Evolutionary conservation across 441 rosid species (phyloP), one percentile per base, ranked within the genome.

Genomic region (Codiaeum variegatum): DNA sequence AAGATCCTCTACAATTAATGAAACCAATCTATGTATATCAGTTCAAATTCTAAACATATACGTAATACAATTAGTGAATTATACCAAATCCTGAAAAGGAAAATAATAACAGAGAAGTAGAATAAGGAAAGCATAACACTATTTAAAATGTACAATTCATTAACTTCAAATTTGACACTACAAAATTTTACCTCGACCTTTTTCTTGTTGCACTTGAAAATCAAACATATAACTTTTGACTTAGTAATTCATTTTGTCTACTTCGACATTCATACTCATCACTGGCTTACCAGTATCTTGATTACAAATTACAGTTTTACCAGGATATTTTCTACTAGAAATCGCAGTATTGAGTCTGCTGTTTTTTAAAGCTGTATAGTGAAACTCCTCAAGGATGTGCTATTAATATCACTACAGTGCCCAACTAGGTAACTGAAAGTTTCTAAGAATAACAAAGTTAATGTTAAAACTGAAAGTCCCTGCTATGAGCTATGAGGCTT

Each of bases 1-100:
- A 72, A 55, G 60, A 34, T 63, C 81, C 71, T 49, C 70, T 69
- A 42, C 69, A 73, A 70, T 61, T 71, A 54, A 49, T 12, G 32
- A 49, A 73, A 46, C 51, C 67, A 31, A 28, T 68, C 72, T 16
- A 31, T 28, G 31, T 76, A 8, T 38, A n/a, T 65, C n/a, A 51
- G 11, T 59, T 75, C 47, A 62, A 56, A 75, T 65, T 52, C 32
- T 26, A 32, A 64, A 44, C n/a, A 52, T 40, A 38, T 8, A 10
- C 11, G 44, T 6, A 12, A 16, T 34, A 36, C 18, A 51, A 58
- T 16, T 24, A 51, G 1, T 26, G 19, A 29, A 24, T 65, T 29
- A 3, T 16, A 36, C 29, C 47, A 63, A 5, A 62, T 26, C 16
- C 6, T 6, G 18, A 3, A 2, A 3, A 4, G 11, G 62, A 13